Evolutionary conservation across 495 filamentous ascomycete species (phyloP).

Genomic region (Daldinia vernicosa): DNA sequence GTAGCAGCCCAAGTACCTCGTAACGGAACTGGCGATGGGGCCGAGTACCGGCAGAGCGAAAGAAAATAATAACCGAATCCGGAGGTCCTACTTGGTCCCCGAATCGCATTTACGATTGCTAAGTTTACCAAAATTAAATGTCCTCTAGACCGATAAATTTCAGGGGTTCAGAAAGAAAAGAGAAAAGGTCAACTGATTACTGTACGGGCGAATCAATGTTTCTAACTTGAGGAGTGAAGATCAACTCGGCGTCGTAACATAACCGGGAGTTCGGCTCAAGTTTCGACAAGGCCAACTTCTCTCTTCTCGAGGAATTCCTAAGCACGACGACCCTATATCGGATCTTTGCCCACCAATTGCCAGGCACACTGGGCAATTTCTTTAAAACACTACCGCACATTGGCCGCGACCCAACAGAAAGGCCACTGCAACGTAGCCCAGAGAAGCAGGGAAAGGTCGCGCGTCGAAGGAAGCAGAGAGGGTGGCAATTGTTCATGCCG

Average conservation of each 20-base stretch:
- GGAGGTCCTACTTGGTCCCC: constrained; percentile 9
- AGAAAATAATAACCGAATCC: constrained; percentile 12
- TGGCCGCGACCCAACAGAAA: constrained; percentile 43
- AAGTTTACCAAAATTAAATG: constrained; percentile 24
- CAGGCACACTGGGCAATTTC: constrained; percentile 35
- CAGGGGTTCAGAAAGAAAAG: constrained; percentile 21
- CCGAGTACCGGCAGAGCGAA: constrained; percentile 7
- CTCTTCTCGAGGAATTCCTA: constrained; percentile 29
- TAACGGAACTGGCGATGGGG: constrained; percentile 14
- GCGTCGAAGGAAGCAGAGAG: constrained; percentile 25
- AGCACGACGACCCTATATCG: constrained; percentile 33
- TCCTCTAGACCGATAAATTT: constrained; percentile 14
- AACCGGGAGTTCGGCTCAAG: constrained; percentile 35
- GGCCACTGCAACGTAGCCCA: constrained; percentile 42
- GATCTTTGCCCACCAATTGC: constrained; percentile 37
- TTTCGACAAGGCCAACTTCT: constrained; percentile 32
- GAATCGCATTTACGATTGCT: constrained; percentile 12
- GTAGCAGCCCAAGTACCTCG: constrained; percentile 31
- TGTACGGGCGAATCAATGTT: constrained; percentile 30
- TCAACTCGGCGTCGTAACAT: constrained; percentile 40
- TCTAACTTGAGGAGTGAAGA: constrained; percentile 27
- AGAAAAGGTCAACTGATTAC: constrained; percentile 34
- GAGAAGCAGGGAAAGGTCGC: constrained; percentile 21
- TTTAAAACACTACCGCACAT: constrained; percentile 40
- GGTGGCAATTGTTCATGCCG: constrained; percentile 44